Evolutionary conservation across 306 rosid genomes (phyloP).

Genomic region (cucumber (Cucumis sativus)): Cucumber_9930_V3 NC_026660.2:26147501-26148000

Average conservation of each 20-base stretch:
- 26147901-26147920: constrained; percentile 96
- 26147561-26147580: background rate
- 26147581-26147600: background rate
- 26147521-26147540: constrained; percentile 40
- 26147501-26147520: constrained; percentile 74
- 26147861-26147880: constrained; percentile 94
- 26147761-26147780: background rate
- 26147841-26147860: constrained; percentile 77
- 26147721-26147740: background rate
- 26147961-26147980: background rate
- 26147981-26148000: too few species aligned
- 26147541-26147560: background rate
- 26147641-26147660: background rate
- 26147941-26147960: background rate
- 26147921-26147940: constrained; percentile 9
- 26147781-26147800: background rate
- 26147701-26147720: background rate
- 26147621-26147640: background rate
- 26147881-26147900: constrained; percentile 88
- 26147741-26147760: background rate
- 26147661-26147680: background rate
- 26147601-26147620: background rate
- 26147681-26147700: background rate
- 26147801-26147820: constrained; percentile 97
- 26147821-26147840: constrained; percentile 90